Base-by-base conservation (phyloP, 2,329 filamentous ascomycete genomes). In the Aspergillus japonicus region DNA sequence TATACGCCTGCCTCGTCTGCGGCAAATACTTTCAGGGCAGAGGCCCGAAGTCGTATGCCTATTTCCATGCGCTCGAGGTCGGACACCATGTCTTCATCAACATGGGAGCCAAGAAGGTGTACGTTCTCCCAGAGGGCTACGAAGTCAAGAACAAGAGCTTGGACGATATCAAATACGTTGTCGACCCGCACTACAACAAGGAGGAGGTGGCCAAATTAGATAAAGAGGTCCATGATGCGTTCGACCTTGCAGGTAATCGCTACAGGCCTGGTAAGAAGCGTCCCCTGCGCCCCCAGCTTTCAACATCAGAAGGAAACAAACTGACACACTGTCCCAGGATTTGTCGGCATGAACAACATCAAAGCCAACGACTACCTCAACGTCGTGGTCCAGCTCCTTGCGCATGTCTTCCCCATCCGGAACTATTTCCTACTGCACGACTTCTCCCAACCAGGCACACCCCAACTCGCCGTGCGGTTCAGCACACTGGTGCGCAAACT, bases 291-390 rank as follows among this genome's bases (percentile, higher is more conserved):
- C 29, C 8, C 11, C 24, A 23, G 35, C 21, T 39, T 21, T 42
- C 12, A 47, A 24, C 52, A 24, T 12, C 14, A 14, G 2, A 31
- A 5, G 12, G n/a, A 5, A 54, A 14, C 39, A 24, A 47, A 16
- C 50, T 58, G 12, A 54, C 31, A 23, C n/a, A 23, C 56, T 55
- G 26, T 14, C 26, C n/a, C 56, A 80, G 79, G 95, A 5, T 99
- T 93, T 73, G 92, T 99, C 62, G 95, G 95, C 66, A 96, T 99
- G 91, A 99, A 99, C 83, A 99, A 99, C 78, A 97, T 99, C 83
- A 99, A 99, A 77, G 92, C 95, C 60, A 99, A 99, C 78, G 95
- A 99, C 80, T 99, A 99, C 79, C 85, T 98, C 72, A 99, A 99
- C 73, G 94, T 96, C 26, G 86, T 97, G 3, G 89, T 96, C 52